Conservation (phyloP, 768 basidiomycete species). For the Gloeostereum incarnatum region DNA sequence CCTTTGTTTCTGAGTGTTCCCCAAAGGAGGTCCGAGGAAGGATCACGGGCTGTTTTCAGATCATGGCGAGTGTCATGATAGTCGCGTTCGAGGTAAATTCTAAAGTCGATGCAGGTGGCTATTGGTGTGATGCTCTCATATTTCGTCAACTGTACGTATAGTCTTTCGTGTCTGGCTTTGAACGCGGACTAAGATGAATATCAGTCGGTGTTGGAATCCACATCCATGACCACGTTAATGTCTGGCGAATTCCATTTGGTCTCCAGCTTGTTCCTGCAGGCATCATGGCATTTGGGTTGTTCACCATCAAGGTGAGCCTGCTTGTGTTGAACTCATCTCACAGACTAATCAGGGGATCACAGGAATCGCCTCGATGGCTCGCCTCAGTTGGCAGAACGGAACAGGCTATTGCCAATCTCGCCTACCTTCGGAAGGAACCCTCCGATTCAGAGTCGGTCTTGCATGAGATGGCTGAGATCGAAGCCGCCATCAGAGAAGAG, state of each 20-base stretch:
- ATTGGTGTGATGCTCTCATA: constrained; percentile 81
- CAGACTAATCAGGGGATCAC: neutral
- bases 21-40: constrained; percentile 83
- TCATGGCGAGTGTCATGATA: constrained; percentile 43
- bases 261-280: constrained; percentile 70
- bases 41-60: constrained; percentile 81
- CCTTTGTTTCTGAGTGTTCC: constrained; percentile 80
- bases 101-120: constrained; percentile 33
- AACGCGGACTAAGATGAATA: too few species aligned
- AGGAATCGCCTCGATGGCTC: constrained; percentile 75
- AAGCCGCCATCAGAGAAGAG: constrained; percentile 73
- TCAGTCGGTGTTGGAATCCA: constrained; percentile 54
- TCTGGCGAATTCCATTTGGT: constrained; percentile 71
- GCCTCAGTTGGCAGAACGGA: constrained; percentile 49
- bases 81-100: neutral
- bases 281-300: constrained; percentile 54
- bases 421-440: constrained; percentile 47
- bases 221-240: constrained; percentile 29
- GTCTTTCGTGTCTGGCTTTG: constrained; percentile 8
- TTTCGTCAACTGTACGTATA: constrained; percentile 61
- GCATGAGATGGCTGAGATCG: constrained; percentile 70
- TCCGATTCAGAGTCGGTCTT: constrained; percentile 34
- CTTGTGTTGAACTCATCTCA: constrained; percentile 11
- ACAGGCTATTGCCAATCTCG: constrained; percentile 50
- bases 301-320: constrained; percentile 46